A percentile compares a stretch with the other conserved stretches of the same genome.
These are phyloP conservation scores for Apiotrichum laibachii DNA, from an alignment of 1,284 basidiomycete species.

Conservation along the genomic window DNA sequence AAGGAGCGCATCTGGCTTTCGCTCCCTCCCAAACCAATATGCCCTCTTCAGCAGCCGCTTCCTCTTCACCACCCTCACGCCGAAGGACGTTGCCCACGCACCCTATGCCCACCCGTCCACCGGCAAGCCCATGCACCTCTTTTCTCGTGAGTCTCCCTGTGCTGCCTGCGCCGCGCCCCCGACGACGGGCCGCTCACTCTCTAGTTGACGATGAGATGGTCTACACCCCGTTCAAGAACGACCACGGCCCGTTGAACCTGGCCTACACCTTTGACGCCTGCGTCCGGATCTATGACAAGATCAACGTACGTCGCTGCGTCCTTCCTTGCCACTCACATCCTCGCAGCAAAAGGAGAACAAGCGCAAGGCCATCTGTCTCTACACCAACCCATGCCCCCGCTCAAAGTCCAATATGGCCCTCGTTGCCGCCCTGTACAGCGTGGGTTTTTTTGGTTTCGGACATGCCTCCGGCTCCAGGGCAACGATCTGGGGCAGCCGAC, in stretches of 20 bases:
- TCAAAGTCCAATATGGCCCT: conserved; percentile 91
- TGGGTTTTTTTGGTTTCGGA: conserved; percentile 16
- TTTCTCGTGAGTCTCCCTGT: conserved; percentile 32
- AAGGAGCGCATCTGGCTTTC: conserved; percentile 9
- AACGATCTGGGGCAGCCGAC: not conserved
- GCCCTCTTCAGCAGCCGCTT: conserved; percentile 40
- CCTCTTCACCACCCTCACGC: conserved; percentile 44
- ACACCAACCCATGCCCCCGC: conserved; percentile 78
- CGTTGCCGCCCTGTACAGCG: conserved; percentile 76
- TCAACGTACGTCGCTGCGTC: conserved; percentile 61
- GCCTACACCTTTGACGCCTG: conserved; percentile 92
- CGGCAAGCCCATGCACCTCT: conserved; percentile 32
- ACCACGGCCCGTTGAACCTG: conserved; percentile 91
- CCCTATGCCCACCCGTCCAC: conserved; percentile 38
- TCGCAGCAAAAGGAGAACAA: conserved; percentile 62
- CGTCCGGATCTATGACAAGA: conserved; percentile 81
- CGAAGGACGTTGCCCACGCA: conserved; percentile 24
- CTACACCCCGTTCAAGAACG: conserved; percentile 91
- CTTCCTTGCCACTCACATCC: conserved; percentile 22
- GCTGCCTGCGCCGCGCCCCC: conserved; percentile 58
- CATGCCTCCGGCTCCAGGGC: not conserved
- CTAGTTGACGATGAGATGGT: conserved; percentile 72
- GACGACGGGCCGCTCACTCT: conserved; percentile 1
- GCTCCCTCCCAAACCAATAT: conserved; percentile 34
- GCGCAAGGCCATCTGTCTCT: conserved; percentile 66